These are phyloP conservation scores for Taphrina communis DNA, from an alignment of 1,139 yeast species.

Conservation along the genomic window DNA sequence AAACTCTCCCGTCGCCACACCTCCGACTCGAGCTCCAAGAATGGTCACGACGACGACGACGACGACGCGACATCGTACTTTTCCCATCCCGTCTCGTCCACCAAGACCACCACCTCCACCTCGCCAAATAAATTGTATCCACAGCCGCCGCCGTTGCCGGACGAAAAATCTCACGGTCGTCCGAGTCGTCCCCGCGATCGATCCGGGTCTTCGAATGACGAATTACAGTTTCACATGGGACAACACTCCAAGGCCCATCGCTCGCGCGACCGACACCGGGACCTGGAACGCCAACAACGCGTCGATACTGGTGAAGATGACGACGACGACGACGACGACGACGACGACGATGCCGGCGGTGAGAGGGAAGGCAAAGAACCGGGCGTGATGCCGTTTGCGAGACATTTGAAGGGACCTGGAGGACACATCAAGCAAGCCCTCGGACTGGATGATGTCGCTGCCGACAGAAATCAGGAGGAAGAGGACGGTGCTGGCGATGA, in stretches of 20 bases:
- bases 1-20: neutral
- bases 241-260: conserved; percentile 5
- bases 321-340: neutral
- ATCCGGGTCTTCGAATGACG: neutral
- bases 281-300: neutral
- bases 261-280: neutral
- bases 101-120: neutral
- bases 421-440: neutral
- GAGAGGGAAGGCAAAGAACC: neutral
- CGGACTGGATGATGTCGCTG: conserved; percentile 3
- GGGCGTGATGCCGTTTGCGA: neutral
- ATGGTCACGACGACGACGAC: neutral
- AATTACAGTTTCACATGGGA: conserved; percentile 14
- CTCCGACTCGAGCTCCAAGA: neutral
- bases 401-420: neutral
- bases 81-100: too few relatives aligned
- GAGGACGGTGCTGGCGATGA: conserved; percentile 1
- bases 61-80: neutral
- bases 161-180: too few relatives aligned
- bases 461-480: neutral
- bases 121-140: neutral
- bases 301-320: neutral
- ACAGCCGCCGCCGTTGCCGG: too few relatives aligned
- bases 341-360: neutral
- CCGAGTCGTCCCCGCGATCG: too few relatives aligned